Evolutionary conservation across 768 basidiomycete species (phyloP).

Genomic region (Tylopilus balloui): DNA sequence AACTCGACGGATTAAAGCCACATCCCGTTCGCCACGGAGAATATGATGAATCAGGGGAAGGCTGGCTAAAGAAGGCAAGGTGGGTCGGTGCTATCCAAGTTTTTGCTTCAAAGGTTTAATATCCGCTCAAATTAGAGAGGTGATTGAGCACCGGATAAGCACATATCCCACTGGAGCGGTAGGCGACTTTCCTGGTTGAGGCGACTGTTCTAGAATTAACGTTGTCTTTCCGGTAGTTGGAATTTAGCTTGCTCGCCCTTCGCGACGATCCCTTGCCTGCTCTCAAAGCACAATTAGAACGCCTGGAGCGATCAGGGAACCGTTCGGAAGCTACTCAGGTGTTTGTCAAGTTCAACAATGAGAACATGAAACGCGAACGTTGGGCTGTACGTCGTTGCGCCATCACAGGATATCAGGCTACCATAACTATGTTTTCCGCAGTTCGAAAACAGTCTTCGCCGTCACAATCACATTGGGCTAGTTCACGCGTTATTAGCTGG

Average conservation of each 20-base stretch:
- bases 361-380: slow-evolving; percentile 69
- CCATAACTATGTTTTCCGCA: slow-evolving; percentile 28
- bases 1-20: slow-evolving; percentile 86
- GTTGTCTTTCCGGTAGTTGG: slow-evolving; percentile 48
- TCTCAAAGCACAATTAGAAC: slow-evolving; percentile 56
- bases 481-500: slow-evolving; percentile 69
- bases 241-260: slow-evolving; percentile 89
- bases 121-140: slow-evolving; percentile 48
- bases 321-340: slow-evolving; percentile 47
- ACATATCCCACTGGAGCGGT: slow-evolving; percentile 90
- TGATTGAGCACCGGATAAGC: slow-evolving; percentile 82
- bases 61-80: slow-evolving; percentile 82
- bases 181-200: slow-evolving; percentile 30
- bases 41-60: slow-evolving; percentile 63
- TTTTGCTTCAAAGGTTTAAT: slow-evolving; percentile 18
- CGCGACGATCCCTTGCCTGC: slow-evolving; percentile 74
- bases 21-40: slow-evolving; percentile 78
- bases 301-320: slow-evolving; percentile 41
- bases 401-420: background rate
- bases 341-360: slow-evolving; percentile 53
- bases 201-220: slow-evolving; percentile 6
- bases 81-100: slow-evolving; percentile 27
- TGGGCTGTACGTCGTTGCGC: slow-evolving; percentile 64
- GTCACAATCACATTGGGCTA: slow-evolving; percentile 84
- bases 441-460: slow-evolving; percentile 85